Evolutionary conservation across 306 rosid species (phyloP).

Genomic region (Acacia acuminata): DNA sequence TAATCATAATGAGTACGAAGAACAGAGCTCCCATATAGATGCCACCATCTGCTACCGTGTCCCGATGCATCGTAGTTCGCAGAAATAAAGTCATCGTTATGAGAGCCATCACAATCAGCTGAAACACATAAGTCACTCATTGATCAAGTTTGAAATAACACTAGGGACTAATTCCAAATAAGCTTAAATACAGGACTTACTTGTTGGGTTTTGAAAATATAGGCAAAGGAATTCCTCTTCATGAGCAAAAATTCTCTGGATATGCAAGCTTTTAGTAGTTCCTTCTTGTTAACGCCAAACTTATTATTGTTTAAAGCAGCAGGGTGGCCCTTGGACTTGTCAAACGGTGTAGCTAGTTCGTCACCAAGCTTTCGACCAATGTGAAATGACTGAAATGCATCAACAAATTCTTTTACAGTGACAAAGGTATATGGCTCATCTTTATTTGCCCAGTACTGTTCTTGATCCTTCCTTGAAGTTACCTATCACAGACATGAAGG

Average conservation of each 20-base stretch:
- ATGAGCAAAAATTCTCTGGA: slow-evolving; percentile 83
- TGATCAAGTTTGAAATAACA: slow-evolving; percentile 11
- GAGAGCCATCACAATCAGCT: slow-evolving; percentile 65
- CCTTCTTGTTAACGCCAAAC: slow-evolving; percentile 71
- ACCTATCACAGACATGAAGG: slow-evolving; percentile 49
- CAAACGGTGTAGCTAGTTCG: slow-evolving; percentile 71
- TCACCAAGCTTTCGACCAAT: slow-evolving; percentile 74
- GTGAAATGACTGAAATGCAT: slow-evolving; percentile 78
- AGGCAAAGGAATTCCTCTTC: slow-evolving; percentile 86
- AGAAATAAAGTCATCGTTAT: slow-evolving; percentile 75
- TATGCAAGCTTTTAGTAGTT: slow-evolving; percentile 68
- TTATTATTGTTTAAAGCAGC: slow-evolving; percentile 62
- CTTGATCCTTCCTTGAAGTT: slow-evolving; percentile 91
- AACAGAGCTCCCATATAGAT: slow-evolving; percentile 83
- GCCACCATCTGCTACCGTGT: slow-evolving; percentile 68
- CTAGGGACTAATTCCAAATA: not conserved
- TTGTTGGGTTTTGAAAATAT: slow-evolving; percentile 75
- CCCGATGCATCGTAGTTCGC: slow-evolving; percentile 70
- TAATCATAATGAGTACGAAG: slow-evolving; percentile 62
- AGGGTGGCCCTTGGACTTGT: slow-evolving; percentile 75
- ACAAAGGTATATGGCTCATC: slow-evolving; percentile 68
- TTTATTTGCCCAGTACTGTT: slow-evolving; percentile 73
- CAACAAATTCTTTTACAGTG: slow-evolving; percentile 60
- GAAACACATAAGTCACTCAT: slow-evolving; percentile 33
- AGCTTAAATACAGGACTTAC: slow-evolving; percentile 41